Base-by-base conservation (phyloP, 129 eudicot genomes). In the Mikania micrantha region DNA sequence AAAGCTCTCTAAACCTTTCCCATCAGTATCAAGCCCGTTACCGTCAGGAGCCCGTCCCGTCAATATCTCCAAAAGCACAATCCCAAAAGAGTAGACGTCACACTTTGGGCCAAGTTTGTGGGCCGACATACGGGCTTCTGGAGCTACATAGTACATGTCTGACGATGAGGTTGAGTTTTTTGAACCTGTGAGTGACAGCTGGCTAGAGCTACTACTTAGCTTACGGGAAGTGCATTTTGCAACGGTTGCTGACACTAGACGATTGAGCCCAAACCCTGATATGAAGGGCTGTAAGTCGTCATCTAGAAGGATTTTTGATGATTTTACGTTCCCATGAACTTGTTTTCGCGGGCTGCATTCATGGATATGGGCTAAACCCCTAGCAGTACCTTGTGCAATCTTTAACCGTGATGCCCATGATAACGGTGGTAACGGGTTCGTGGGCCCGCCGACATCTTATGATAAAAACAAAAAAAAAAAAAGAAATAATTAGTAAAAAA, bases 331-430 rank as follows among this genome's bases (percentile, higher is more conserved):
- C n/a, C 99, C 99, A 10, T 93, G 99, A 38, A 85, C 74, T 16
- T 86, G 80, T 64, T 93, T 93, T 61, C 80, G 79, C 1, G 95
- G 99, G 71, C 91, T 89, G 81, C 88, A 93, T 45, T 93, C 99
- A 39, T 93, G 99, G 15, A 93, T 86, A 85, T 93, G 88, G 66
- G 73, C 75, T 39, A 93, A 80, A 58, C 82, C 99, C 73, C 90
- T 77, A 28, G 99, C 96, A 0, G 85, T 72, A 67, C 88, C 96
- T 83, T 88, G 96, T 13, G 84, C 81, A 41, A 93, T 87, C 70
- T 82, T 81, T 64, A 89, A 64, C 67, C 99, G 79, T 0, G 88
- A 56, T 5, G 90, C 79, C 99, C 99, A 93, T 45, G 99, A 84
- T 35, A 93, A 71, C 3, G 90, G 86, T 32, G 85, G 85, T 72